Conservation (phyloP, 495 filamentous ascomycete genomes). For the Tuber indicum region DNA sequence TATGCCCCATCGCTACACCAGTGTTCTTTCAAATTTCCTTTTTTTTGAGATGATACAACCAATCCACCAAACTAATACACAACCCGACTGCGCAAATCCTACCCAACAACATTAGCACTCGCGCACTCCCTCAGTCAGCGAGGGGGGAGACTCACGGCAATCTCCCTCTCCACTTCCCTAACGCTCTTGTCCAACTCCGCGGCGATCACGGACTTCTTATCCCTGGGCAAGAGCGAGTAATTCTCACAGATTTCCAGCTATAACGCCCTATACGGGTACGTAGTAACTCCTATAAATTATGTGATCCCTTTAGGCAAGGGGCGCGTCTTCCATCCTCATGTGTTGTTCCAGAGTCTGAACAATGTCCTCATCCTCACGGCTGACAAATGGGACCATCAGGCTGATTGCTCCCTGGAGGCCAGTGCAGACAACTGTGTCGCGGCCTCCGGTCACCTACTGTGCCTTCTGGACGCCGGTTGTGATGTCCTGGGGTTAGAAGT, state of each 20-base stretch:
- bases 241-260: constrained; percentile 96
- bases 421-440: constrained; percentile 86
- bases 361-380: constrained; percentile 90
- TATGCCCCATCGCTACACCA: neutral
- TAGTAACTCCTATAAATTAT: constrained; percentile 93
- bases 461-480: constrained; percentile 86
- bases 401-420: constrained; percentile 92
- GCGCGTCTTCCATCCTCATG: constrained; percentile 75
- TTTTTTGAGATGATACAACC: neutral
- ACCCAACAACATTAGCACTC: constrained; percentile 36
- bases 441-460: constrained; percentile 80
- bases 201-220: constrained; percentile 91
- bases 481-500: constrained; percentile 87
- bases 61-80: constrained; percentile 55
- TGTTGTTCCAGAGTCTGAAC: constrained; percentile 90
- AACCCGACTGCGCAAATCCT: constrained; percentile 84
- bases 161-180: constrained; percentile 87
- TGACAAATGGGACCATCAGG: constrained; percentile 80
- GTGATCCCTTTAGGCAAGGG: constrained; percentile 85
- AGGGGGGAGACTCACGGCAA: constrained; percentile 60
- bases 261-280: constrained; percentile 90
- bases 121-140: neutral
- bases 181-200: constrained; percentile 84
- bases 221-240: constrained; percentile 69
- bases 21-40: neutral